phyloP scores from a whole-genome alignment of 1,284 basidiomycete genomes.

The Albatrellus sp. region DNA sequence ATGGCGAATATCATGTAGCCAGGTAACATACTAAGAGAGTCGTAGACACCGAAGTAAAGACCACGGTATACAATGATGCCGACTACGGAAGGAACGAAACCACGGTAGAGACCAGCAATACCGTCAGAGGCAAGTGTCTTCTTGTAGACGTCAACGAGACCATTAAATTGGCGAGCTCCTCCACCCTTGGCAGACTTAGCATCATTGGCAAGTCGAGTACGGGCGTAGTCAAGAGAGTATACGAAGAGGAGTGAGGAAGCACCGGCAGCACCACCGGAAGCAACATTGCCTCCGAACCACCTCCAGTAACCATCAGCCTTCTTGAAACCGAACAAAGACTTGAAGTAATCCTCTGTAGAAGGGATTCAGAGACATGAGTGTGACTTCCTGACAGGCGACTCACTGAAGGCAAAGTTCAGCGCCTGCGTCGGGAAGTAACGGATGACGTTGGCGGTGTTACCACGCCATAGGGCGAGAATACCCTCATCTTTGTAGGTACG shows the following conservation, averaged over 20 bases:
- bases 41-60: constrained; percentile 92
- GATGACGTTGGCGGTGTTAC: constrained; percentile 96
- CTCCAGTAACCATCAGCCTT: constrained; percentile 82
- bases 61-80: constrained; percentile 96
- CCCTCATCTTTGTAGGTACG: constrained; percentile 91
- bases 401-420: constrained; percentile 91
- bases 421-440: constrained; percentile 97
- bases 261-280: constrained; percentile 96
- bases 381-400: constrained; percentile 21
- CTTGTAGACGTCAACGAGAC: constrained; percentile 86
- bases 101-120: constrained; percentile 88
- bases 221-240: constrained; percentile 95
- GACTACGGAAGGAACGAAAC: constrained; percentile 88
- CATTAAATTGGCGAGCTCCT: constrained; percentile 91
- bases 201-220: constrained; percentile 96
- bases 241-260: constrained; percentile 93
- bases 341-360: constrained; percentile 85
- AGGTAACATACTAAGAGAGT: constrained; percentile 70
- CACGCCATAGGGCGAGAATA: constrained; percentile 84
- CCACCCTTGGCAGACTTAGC: constrained; percentile 88
- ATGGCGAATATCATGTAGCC: neutral
- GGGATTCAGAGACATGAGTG: constrained; percentile 15
- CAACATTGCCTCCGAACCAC: constrained; percentile 88
- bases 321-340: constrained; percentile 88
- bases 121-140: constrained; percentile 88